These are phyloP conservation scores for Panicum virgatum DNA, from an alignment of 202 grass and related monocot species.

Conservation along the genomic window DNA sequence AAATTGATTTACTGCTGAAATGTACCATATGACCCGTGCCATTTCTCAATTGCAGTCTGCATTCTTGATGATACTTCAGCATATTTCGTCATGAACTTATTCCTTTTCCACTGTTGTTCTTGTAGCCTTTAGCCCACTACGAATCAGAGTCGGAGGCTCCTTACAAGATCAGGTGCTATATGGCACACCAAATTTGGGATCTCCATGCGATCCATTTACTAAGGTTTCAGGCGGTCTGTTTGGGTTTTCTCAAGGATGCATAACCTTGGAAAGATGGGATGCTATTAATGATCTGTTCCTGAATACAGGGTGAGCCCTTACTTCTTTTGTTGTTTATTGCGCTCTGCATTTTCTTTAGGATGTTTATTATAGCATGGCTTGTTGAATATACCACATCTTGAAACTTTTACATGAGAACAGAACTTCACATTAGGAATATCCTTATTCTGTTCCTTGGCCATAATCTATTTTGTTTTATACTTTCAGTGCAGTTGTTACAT, in stretches of 20 bases:
- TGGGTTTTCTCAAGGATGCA: slow-evolving; percentile 96
- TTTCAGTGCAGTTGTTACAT: slow-evolving; percentile 88
- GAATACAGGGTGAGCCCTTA: slow-evolving; percentile 64
- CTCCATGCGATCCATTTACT: slow-evolving; percentile 62
- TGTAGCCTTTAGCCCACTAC: slow-evolving; percentile 75
- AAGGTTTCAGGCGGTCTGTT: slow-evolving; percentile 72
- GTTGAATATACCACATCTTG: background rate
- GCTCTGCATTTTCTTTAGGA: background rate
- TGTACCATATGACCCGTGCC: background rate
- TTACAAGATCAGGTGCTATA: slow-evolving; percentile 96
- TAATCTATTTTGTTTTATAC: slow-evolving; percentile 12
- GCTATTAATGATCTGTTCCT: slow-evolving; percentile 75
- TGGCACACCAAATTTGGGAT: slow-evolving; percentile 65
- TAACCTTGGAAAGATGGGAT: slow-evolving; percentile 95
- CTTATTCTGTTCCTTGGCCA: slow-evolving; percentile 22
- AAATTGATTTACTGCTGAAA: background rate
- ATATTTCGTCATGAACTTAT: slow-evolving; percentile 2
- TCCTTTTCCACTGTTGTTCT: slow-evolving; percentile 3
- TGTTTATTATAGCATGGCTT: background rate
- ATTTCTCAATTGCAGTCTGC: background rate
- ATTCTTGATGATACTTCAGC: background rate
- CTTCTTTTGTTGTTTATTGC: slow-evolving; percentile 19
- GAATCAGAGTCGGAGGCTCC: slow-evolving; percentile 92
- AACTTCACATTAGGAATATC: background rate
- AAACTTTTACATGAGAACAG: background rate